Conservation (phyloP, 257 asterid species). For the Asclepias syriaca region DNA sequence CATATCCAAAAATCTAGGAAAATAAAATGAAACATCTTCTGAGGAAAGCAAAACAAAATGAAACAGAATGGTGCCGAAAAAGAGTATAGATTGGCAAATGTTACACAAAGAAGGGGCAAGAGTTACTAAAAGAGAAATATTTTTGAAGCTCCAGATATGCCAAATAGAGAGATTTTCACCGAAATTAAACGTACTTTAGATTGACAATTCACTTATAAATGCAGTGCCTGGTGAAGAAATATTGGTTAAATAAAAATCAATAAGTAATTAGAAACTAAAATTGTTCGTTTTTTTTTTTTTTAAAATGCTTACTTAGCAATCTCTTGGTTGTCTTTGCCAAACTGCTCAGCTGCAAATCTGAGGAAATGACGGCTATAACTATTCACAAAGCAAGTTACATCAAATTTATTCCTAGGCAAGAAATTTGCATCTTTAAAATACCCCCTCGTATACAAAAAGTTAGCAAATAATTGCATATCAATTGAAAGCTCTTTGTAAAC, state of each 20-base stretch:
- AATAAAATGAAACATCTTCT: neutral
- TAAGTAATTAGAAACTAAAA: neutral
- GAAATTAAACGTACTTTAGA: neutral
- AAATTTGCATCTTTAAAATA: conserved; percentile 51
- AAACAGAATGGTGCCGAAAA: neutral
- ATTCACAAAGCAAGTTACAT: conserved; percentile 39
- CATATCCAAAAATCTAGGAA: neutral
- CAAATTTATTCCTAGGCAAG: conserved; percentile 36
- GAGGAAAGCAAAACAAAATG: neutral
- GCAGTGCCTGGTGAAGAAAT: neutral
- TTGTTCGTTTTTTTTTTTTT: too few species aligned
- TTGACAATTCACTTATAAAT: neutral
- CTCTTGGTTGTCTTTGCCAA: conserved; percentile 61
- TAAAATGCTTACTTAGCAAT: conserved; percentile 56
- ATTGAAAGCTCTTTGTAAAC: conserved; percentile 55
- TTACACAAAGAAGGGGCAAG: neutral
- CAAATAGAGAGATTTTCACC: neutral
- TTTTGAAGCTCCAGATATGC: neutral
- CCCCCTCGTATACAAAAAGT: conserved; percentile 43
- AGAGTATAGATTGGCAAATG: neutral
- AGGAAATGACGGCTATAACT: conserved; percentile 53
- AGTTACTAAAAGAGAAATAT: neutral
- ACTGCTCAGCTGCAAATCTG: conserved; percentile 52
- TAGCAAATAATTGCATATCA: conserved; percentile 51
- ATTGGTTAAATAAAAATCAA: neutral